phyloP scores from a whole-genome alignment of 371 early-diverging fungal species.

The Parasitella parasitica region DNA sequence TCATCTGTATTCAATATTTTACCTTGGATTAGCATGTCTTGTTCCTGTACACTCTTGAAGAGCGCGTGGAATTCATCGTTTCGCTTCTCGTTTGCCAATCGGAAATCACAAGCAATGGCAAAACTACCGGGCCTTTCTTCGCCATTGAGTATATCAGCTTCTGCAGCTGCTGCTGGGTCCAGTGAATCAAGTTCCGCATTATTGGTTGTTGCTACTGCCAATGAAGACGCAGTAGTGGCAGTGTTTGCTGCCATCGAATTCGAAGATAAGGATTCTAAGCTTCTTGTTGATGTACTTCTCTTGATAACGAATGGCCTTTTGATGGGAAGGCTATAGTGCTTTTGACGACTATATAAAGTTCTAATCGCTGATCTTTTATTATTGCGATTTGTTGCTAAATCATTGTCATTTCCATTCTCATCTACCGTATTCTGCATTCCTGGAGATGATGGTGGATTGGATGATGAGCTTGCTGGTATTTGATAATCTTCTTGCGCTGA shows the following conservation, averaged over 20 bases:
- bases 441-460: background rate
- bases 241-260: background rate
- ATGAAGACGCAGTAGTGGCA: background rate
- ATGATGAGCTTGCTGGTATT: background rate
- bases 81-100: slow-evolving; percentile 42
- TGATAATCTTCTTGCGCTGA: background rate
- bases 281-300: background rate
- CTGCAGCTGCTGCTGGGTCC: slow-evolving; percentile 7
- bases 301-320: slow-evolving; percentile 7
- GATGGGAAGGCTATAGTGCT: slow-evolving; percentile 10
- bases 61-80: slow-evolving; percentile 58
- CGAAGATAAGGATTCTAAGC: slow-evolving; percentile 4
- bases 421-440: background rate
- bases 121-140: slow-evolving; percentile 25
- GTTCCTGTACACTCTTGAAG: slow-evolving; percentile 56
- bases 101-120: slow-evolving; percentile 30
- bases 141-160: slow-evolving; percentile 9
- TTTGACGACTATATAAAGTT: background rate
- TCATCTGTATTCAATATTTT: background rate
- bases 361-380: background rate
- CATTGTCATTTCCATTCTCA: background rate
- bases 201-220: background rate
- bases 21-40: slow-evolving; percentile 61
- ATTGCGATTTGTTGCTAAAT: background rate
- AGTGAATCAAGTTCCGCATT: background rate